Conservation (phyloP, 176 grass and related monocot species). For the Paspalum notatum region DNA sequence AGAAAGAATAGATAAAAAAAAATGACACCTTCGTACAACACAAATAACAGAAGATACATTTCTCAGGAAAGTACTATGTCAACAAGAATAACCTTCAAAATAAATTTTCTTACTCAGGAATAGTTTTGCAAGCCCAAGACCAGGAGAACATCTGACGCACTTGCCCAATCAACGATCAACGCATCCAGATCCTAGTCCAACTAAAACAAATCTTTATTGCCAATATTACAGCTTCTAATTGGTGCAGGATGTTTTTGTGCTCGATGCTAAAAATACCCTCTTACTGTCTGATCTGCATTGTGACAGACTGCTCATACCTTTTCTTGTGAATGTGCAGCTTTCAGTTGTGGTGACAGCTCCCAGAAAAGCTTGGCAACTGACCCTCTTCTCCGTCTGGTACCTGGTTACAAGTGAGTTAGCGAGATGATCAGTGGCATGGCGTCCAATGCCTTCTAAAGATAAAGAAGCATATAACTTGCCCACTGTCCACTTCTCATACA, state of each 20-base stretch:
- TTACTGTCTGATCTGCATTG: background rate
- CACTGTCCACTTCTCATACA: background rate
- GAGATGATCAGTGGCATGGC: background rate
- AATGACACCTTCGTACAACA: background rate
- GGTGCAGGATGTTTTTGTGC: background rate
- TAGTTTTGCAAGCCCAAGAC: background rate
- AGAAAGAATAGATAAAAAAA: background rate
- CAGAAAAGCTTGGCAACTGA: background rate
- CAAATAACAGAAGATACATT: background rate
- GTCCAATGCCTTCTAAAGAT: slow-evolving; percentile 1
- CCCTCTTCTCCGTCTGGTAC: background rate
- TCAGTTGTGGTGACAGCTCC: background rate
- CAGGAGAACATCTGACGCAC: background rate
- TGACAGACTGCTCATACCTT: background rate
- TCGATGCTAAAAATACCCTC: background rate
- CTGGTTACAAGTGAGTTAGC: slow-evolving; percentile 1
- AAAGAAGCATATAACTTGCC: background rate
- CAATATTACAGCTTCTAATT: background rate
- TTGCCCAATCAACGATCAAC: background rate
- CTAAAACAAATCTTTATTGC: background rate
- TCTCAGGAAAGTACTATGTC: background rate
- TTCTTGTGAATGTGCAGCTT: background rate
- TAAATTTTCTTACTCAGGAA: background rate
- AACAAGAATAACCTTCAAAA: background rate
- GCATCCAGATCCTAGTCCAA: background rate